Base-by-base conservation (phyloP, 192 early-diverging fungal genomes). In the Mortierella claussenii region DNA sequence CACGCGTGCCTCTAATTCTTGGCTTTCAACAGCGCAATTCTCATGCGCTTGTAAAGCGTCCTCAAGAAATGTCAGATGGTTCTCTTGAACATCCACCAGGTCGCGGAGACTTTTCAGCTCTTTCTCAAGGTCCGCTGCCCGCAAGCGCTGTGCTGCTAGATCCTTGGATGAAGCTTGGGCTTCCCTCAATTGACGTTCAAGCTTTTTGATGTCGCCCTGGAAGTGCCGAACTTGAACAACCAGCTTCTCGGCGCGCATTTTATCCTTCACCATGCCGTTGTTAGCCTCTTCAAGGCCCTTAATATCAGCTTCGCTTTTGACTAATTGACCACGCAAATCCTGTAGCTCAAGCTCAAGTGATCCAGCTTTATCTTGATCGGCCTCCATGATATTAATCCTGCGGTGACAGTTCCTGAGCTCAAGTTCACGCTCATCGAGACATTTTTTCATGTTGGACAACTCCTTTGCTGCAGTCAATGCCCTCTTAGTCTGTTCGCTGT, bases 1-100 rank as follows among this genome's bases (percentile, higher is more conserved):
- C 20, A 75, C 42, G 27, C 53, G 33, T 2, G 48, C 42, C 15
- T 58, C 43, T 24, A 66, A 57, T 31, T 66, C 1, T 23, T 65
- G 32, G 9, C 20, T 24, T 12, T 75, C 62, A 11, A 32, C 0
- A 8, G 36, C 60, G 18, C 56, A 66, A 28, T 40, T 32, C 50
- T 75, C 63, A 15, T 66, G 71, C 9, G 62, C 33, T 18, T 43
- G 11, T 11, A 66, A 21, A 43, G 63, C 63, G 18, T 66, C 43
- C 18, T 75, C 71, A 10, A 75, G 71, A 54, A 66, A 65, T 6
- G 47, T 54, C 3, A 75, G 43, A 24, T 75, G 71, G 36, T 60
- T 75, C 33, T 66, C 71, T 54, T 60, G 71, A 13, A 66, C 63
- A 2, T 9, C 7, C 13, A 55, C 56, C 43, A 60, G 71, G 13